Evolutionary conservation across 1,139 yeast species (phyloP).

Genomic region (Suhomyces chickasaworum): DNA sequence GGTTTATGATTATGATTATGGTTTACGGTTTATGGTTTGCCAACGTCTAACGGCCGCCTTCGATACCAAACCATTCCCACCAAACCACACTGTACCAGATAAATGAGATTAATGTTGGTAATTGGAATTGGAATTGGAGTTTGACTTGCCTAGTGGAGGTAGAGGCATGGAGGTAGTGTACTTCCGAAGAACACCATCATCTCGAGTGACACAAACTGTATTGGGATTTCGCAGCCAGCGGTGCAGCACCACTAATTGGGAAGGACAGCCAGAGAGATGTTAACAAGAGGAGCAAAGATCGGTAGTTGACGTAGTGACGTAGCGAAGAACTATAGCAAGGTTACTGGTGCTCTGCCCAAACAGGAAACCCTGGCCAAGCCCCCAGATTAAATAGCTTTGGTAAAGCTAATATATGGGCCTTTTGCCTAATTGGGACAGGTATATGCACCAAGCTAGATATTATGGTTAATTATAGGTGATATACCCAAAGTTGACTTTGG

Average conservation of each 20-base stretch:
- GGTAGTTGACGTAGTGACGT: not conserved
- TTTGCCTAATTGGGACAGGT: not conserved
- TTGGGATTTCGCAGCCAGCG: constrained; percentile 19
- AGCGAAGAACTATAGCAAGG: not conserved
- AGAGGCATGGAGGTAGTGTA: no score
- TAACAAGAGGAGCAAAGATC: not conserved
- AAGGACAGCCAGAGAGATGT: constrained; percentile 6
- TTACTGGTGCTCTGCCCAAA: not conserved
- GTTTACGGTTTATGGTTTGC: not conserved
- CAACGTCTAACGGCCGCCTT: not conserved
- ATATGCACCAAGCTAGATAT: not conserved
- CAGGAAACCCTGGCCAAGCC: not conserved
- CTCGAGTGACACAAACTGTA: constrained; percentile 12
- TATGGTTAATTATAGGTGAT: not conserved
- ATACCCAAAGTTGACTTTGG: no score
- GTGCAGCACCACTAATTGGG: constrained; percentile 8
- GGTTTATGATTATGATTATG: no score
- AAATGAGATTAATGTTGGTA: not conserved
- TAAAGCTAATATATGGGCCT: no score
- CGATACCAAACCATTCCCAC: not conserved
- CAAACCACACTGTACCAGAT: not conserved
- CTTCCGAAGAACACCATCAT: no score
- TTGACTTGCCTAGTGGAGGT: no score
- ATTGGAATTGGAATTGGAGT: no score
- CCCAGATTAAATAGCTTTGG: not conserved